Evolutionary conservation across 208 protist species (phyloP).

Genomic region (Leishmania arabica): DNA sequence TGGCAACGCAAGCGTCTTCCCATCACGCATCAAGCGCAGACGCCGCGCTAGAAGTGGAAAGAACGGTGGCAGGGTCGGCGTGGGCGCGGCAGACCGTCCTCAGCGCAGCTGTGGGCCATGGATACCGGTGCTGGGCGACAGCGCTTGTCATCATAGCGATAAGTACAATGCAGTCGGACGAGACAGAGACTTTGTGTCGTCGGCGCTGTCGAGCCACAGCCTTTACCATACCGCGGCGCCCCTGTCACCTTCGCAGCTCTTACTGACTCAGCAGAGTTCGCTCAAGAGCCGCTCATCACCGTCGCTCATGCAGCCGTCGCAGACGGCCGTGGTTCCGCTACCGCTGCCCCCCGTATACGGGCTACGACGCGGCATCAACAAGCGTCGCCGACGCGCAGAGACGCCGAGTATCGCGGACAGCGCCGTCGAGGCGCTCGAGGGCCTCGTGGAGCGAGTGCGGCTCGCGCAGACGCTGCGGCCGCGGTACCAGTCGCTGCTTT

Average conservation of each 20-base stretch:
- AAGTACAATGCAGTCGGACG: neutral
- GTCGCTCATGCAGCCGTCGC: neutral
- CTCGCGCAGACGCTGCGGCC: slow-evolving; percentile 35
- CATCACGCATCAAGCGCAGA: neutral
- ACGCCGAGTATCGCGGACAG: slow-evolving; percentile 8
- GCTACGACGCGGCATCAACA: slow-evolving; percentile 12
- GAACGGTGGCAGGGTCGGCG: neutral
- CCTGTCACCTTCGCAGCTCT: neutral
- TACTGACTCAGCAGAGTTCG: neutral
- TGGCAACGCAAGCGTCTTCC: neutral
- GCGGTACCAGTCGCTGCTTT: slow-evolving; percentile 24
- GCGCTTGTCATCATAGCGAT: neutral
- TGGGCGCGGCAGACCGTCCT: neutral
- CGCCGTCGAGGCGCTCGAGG: slow-evolving; percentile 14
- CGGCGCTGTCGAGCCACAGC: neutral
- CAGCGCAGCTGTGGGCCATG: neutral
- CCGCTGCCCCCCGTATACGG: neutral
- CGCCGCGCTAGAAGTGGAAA: neutral
- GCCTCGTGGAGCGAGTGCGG: slow-evolving; percentile 32
- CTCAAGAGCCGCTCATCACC: neutral
- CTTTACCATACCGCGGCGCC: neutral
- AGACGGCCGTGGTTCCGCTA: neutral
- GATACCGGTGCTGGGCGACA: neutral
- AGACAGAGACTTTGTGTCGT: neutral
- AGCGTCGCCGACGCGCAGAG: slow-evolving; percentile 5